Conservation (phyloP, 2,329 filamentous ascomycete genomes). For the Myriosclerotinia curreyana region DNA sequence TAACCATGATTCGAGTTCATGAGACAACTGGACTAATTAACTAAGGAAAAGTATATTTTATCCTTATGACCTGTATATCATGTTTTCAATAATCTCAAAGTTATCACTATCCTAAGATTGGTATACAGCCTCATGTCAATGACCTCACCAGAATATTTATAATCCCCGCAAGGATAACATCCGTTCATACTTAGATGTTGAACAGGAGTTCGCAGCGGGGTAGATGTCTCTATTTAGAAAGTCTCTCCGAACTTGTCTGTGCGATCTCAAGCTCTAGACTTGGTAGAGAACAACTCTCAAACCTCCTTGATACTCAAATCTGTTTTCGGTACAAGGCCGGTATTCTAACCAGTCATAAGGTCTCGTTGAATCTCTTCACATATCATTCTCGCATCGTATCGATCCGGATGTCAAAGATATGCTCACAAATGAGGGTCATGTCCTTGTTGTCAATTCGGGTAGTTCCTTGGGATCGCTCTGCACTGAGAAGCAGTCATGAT, state of each 20-base stretch:
- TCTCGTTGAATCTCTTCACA: not conserved
- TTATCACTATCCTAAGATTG: no score
- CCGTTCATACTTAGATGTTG: not conserved
- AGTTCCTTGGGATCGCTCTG: not conserved
- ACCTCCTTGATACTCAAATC: conserved; percentile 3
- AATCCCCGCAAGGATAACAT: not conserved
- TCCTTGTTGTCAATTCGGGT: conserved; percentile 5
- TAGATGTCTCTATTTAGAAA: not conserved
- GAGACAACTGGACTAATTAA: not conserved
- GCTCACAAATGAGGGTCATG: not conserved
- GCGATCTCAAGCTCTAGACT: conserved; percentile 4
- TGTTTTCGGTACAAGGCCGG: conserved; percentile 5
- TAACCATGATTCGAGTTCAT: not conserved
- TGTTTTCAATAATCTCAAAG: no score
- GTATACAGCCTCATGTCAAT: not conserved
- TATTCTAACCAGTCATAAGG: not conserved
- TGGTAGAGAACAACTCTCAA: conserved; percentile 9
- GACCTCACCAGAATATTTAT: not conserved
- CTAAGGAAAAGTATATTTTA: not conserved
- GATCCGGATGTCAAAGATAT: not conserved
- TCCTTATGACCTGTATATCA: not conserved
- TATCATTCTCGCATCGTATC: conserved; percentile 8
- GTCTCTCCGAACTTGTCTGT: not conserved
- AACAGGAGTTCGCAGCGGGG: conserved; percentile 7
- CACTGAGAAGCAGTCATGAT: not conserved